A percentile compares a stretch with the other conserved stretches of the same genome.
Evolutionary conservation across 805 yeast species (phyloP).

Genomic region (Candida tibetensis): DNA sequence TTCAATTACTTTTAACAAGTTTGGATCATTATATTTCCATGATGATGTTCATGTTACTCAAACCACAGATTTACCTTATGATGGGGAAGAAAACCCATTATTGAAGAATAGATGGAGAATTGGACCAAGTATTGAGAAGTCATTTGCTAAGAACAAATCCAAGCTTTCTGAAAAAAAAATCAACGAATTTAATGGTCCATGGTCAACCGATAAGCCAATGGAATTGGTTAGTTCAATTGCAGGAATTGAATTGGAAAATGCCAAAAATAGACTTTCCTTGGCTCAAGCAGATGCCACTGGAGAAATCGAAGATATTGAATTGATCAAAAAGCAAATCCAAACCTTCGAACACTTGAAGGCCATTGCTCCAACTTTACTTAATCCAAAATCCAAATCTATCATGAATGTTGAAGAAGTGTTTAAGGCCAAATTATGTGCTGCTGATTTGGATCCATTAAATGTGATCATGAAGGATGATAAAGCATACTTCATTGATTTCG

Average conservation of each 20-base stretch:
- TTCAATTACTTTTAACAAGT: conserved; percentile 59
- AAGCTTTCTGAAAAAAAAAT: conserved; percentile 50
- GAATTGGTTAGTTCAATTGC: conserved; percentile 66
- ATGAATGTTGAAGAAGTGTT: conserved; percentile 62
- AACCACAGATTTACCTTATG: conserved; percentile 49
- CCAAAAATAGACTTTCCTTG: conserved; percentile 51
- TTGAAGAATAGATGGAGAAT: conserved; percentile 75
- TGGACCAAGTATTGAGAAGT: conserved; percentile 85
- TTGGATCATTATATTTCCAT: conserved; percentile 80
- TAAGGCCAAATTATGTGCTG: conserved; percentile 69
- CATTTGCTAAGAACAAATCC: conserved; percentile 67
- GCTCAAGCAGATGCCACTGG: conserved; percentile 53
- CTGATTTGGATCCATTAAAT: conserved; percentile 91
- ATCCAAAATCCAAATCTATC: conserved; percentile 50
- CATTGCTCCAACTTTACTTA: conserved; percentile 59
- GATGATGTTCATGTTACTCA: conserved; percentile 55
- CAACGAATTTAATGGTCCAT: conserved; percentile 69
- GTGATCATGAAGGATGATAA: conserved; percentile 47
- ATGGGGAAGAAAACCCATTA: conserved; percentile 55
- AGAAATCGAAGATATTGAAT: conserved; percentile 40
- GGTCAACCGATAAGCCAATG: conserved; percentile 56
- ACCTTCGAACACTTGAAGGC: conserved; percentile 60
- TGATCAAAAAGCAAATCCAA: conserved; percentile 48
- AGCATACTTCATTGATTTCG: conserved; percentile 73
- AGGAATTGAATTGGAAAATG: conserved; percentile 60